phyloP scores from a whole-genome alignment of 2,329 filamentous ascomycete genomes.

The Sclerotiophoma versabilis region DNA sequence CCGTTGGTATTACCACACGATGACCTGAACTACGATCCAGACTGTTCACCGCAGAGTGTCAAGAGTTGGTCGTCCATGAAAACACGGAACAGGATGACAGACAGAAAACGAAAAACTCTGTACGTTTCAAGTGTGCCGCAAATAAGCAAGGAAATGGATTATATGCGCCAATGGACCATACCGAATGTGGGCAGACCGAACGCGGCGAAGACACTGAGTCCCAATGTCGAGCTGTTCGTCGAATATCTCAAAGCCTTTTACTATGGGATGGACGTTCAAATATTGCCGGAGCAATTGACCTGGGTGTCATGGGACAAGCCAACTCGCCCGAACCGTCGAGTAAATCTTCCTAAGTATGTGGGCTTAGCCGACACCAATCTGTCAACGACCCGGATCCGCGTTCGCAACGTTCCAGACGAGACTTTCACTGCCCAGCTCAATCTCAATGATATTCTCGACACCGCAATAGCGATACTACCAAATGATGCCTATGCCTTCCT shows the following conservation, averaged over 20 bases:
- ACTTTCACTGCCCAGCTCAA: constrained; percentile 63
- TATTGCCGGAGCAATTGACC: constrained; percentile 49
- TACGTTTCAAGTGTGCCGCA: constrained; percentile 62
- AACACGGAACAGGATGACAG: constrained; percentile 58
- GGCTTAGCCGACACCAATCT: constrained; percentile 53
- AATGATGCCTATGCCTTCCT: constrained; percentile 65
- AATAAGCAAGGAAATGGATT: constrained; percentile 45
- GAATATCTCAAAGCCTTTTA: constrained; percentile 61
- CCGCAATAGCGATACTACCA: constrained; percentile 61
- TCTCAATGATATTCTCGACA: constrained; percentile 67
- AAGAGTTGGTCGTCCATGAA: constrained; percentile 56
- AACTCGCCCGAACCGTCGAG: constrained; percentile 1
- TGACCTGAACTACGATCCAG: constrained; percentile 62
- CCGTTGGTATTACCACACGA: constrained; percentile 68
- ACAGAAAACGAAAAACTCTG: constrained; percentile 54
- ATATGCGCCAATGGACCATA: constrained; percentile 55
- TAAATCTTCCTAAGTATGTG: constrained; percentile 47
- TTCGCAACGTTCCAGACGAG: constrained; percentile 60
- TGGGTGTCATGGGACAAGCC: constrained; percentile 60
- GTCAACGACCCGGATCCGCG: constrained; percentile 50
- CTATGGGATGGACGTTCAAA: constrained; percentile 60
- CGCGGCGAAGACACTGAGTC: not conserved
- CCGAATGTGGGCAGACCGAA: constrained; percentile 22
- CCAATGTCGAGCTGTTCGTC: constrained; percentile 43
- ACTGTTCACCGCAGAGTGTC: constrained; percentile 60